A percentile compares a stretch with the other conserved stretches of the same genome.
Evolutionary conservation across 2,329 filamentous ascomycete species (phyloP).

Genomic region (Polychaeton citri): DNA sequence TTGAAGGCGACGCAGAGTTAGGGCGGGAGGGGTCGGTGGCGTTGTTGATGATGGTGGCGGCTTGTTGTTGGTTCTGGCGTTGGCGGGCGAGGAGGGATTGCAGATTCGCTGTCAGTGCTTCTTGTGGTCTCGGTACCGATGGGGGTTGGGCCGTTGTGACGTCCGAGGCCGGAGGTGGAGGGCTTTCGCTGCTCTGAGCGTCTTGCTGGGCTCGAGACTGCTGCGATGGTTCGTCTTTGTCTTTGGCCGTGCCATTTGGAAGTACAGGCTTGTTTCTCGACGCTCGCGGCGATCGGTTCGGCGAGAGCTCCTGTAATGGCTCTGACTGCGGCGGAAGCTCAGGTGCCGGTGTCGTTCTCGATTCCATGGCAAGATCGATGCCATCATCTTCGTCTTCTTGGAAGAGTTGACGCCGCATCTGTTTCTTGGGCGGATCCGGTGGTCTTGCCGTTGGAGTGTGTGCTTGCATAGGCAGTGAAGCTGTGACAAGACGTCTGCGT

Average conservation of each 20-base stretch:
- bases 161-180: background rate
- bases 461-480: constrained; percentile 15
- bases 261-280: constrained; percentile 4
- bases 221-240: background rate
- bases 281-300: constrained; percentile 12
- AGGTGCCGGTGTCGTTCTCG: background rate
- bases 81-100: constrained; percentile 10
- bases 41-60: background rate
- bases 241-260: background rate
- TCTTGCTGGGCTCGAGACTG: background rate
- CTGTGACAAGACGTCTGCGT: constrained; percentile 16
- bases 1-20: constrained; percentile 5
- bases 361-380: constrained; percentile 2
- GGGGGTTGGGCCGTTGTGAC: constrained; percentile 2
- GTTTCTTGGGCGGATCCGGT: background rate
- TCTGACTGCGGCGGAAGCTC: constrained; percentile 3
- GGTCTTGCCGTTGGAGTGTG: background rate
- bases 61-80: constrained; percentile 3
- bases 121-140: constrained; percentile 3
- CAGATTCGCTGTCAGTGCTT: constrained; percentile 12
- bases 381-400: constrained; percentile 16
- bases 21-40: background rate
- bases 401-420: constrained; percentile 11
- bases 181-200: background rate
- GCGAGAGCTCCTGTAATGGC: constrained; percentile 16